Conservation (phyloP, 257 asterid genomes). For the Nicotiana tomentosiformis region DNA sequence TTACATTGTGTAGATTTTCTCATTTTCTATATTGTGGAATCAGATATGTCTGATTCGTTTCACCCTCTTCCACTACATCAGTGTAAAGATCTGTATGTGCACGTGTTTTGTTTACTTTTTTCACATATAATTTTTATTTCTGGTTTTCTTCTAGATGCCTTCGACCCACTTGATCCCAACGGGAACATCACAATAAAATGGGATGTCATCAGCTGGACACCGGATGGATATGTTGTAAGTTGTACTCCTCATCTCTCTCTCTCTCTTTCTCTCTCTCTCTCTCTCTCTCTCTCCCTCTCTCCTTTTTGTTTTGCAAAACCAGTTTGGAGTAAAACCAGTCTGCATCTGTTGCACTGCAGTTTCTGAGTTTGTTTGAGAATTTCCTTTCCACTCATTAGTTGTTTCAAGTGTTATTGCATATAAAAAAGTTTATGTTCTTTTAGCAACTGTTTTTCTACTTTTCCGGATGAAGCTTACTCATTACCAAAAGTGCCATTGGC, state of each 20-base stretch:
- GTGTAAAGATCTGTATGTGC: background rate
- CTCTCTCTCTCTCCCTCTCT: background rate
- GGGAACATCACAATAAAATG: slow-evolving; percentile 81
- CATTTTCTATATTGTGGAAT: background rate
- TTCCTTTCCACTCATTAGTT: background rate
- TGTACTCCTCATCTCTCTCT: background rate
- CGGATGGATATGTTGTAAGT: slow-evolving; percentile 83
- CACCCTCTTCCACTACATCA: background rate
- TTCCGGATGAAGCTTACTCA: background rate
- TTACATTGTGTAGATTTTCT: background rate
- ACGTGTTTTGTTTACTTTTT: background rate
- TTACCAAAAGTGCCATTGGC: background rate
- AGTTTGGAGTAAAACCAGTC: background rate
- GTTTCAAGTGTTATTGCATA: background rate
- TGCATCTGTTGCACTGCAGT: background rate
- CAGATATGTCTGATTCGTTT: background rate
- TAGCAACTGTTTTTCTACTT: background rate
- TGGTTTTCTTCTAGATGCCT: slow-evolving; percentile 50
- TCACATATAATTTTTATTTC: background rate
- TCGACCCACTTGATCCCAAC: slow-evolving; percentile 81
- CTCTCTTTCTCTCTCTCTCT: too few species aligned
- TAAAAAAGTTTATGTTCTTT: background rate
- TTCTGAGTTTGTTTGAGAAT: background rate
- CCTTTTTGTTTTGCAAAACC: background rate
- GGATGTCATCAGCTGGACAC: slow-evolving; percentile 72